Percentiles rank a stretch among this genome's conserved stretches.
phyloP scores from a whole-genome alignment of 345 rosid genomes.

The Eucalyptus polyanthemos region DNA sequence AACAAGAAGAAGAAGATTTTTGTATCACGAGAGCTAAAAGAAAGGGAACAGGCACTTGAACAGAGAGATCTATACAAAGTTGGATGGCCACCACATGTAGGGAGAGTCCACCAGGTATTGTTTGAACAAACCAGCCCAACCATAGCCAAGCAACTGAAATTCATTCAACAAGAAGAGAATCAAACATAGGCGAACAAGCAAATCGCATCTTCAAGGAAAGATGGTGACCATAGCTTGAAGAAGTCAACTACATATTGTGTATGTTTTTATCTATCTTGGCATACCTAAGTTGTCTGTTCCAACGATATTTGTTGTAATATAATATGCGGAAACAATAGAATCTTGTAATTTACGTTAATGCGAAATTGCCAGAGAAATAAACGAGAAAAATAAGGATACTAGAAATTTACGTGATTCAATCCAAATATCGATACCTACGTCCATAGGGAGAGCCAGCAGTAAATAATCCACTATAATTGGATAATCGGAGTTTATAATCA shows the following conservation, averaged over 20 bases:
- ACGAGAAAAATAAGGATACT: no score
- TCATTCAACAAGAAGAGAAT: neutral
- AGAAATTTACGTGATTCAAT: no score
- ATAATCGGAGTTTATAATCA: no score
- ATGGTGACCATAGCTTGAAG: neutral
- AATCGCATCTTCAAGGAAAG: neutral
- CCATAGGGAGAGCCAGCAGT: accelerated
- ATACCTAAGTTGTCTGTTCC: conserved; percentile 30
- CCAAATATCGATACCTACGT: no score
- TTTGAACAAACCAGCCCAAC: conserved; percentile 77
- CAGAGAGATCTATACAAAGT: conserved; percentile 76
- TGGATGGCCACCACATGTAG: conserved; percentile 88
- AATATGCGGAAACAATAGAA: no score
- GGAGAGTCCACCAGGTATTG: conserved; percentile 65
- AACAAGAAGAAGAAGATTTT: neutral
- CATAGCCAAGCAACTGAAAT: conserved; percentile 70
- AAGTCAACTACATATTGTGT: neutral
- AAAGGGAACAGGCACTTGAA: conserved; percentile 30
- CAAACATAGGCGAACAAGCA: neutral
- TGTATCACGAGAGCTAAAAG: neutral
- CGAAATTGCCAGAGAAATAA: no score
- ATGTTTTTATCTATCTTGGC: neutral
- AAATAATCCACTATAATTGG: no score
- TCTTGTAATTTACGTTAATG: no score
- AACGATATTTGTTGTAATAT: neutral